These are phyloP conservation scores for Epichloe gansuensis DNA, from an alignment of 2,329 filamentous ascomycete genomes.

Conservation along the genomic window DNA sequence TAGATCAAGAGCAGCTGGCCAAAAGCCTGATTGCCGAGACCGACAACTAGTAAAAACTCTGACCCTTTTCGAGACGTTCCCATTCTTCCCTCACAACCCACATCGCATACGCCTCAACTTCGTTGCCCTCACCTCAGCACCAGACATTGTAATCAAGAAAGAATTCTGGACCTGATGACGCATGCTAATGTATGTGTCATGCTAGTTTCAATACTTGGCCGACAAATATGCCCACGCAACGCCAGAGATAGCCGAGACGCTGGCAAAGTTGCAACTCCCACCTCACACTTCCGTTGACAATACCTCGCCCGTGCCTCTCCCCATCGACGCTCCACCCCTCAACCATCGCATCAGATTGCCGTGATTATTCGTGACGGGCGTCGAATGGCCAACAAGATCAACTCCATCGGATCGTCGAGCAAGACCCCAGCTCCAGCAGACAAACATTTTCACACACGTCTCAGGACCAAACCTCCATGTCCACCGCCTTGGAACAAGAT, in stretches of 20 bases:
- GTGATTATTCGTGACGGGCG: slow-evolving; percentile 53
- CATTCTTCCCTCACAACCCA: slow-evolving; percentile 2
- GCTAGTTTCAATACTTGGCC: slow-evolving; percentile 50
- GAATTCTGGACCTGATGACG: background rate
- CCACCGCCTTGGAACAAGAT: slow-evolving; percentile 68
- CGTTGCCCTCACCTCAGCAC: background rate
- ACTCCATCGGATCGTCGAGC: slow-evolving; percentile 36
- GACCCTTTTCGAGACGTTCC: slow-evolving; percentile 11
- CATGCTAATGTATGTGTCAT: slow-evolving; percentile 14
- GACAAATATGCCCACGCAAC: slow-evolving; percentile 56
- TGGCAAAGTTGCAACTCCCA: slow-evolving; percentile 54
- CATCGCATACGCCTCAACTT: background rate
- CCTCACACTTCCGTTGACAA: slow-evolving; percentile 37
- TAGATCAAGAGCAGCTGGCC: slow-evolving; percentile 62
- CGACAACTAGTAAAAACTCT: slow-evolving; percentile 34
- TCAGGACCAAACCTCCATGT: slow-evolving; percentile 42
- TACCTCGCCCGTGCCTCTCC: slow-evolving; percentile 41
- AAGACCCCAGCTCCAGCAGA: slow-evolving; percentile 38
- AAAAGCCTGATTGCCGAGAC: slow-evolving; percentile 40
- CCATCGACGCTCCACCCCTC: slow-evolving; percentile 31
- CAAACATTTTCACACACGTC: slow-evolving; percentile 33
- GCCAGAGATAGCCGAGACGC: slow-evolving; percentile 53
- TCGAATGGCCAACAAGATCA: slow-evolving; percentile 42
- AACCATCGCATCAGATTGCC: slow-evolving; percentile 42
- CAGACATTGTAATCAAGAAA: background rate